phyloP scores from a whole-genome alignment of 2,329 filamentous ascomycete species.

The Fusarium phyllophilum region DNA sequence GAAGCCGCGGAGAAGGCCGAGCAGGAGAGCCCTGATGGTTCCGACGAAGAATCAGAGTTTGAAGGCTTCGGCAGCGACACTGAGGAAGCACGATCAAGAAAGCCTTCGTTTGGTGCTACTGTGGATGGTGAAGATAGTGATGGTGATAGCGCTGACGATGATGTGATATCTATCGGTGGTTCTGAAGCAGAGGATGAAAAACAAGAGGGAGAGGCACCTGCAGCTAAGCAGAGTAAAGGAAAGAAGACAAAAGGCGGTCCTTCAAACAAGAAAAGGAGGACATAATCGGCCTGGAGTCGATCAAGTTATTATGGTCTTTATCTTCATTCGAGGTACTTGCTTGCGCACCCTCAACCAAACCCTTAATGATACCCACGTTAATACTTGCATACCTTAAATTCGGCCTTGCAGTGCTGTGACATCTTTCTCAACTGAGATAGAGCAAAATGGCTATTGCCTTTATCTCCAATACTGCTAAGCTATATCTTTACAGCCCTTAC shows the following conservation, averaged over 20 bases:
- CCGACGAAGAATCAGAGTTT: conserved; percentile 52
- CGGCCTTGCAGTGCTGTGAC: background rate
- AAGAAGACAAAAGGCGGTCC: conserved; percentile 32
- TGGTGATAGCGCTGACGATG: conserved; percentile 54
- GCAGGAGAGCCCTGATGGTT: conserved; percentile 50
- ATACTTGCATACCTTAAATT: conserved; percentile 7
- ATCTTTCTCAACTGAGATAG: background rate
- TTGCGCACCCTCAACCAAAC: conserved; percentile 22
- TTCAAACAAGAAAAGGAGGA: conserved; percentile 43
- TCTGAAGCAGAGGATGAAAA: conserved; percentile 46
- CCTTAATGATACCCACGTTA: conserved; percentile 41
- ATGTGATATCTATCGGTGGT: conserved; percentile 44
- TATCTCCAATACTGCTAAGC: background rate
- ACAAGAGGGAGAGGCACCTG: conserved; percentile 28
- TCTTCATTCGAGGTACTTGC: conserved; percentile 32
- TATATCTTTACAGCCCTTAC: background rate
- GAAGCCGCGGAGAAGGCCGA: conserved; percentile 44
- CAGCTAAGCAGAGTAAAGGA: conserved; percentile 29
- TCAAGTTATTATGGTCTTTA: conserved; percentile 16
- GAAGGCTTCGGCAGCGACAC: conserved; percentile 52
- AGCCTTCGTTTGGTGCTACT: conserved; percentile 46
- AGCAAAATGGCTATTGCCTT: background rate
- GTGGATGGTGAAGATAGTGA: conserved; percentile 49
- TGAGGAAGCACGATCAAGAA: conserved; percentile 47
- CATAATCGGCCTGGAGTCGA: conserved; percentile 30